Base-by-base conservation (phyloP, 2,329 filamentous ascomycete species). In the Davidsoniella neocaledoniae region DNA sequence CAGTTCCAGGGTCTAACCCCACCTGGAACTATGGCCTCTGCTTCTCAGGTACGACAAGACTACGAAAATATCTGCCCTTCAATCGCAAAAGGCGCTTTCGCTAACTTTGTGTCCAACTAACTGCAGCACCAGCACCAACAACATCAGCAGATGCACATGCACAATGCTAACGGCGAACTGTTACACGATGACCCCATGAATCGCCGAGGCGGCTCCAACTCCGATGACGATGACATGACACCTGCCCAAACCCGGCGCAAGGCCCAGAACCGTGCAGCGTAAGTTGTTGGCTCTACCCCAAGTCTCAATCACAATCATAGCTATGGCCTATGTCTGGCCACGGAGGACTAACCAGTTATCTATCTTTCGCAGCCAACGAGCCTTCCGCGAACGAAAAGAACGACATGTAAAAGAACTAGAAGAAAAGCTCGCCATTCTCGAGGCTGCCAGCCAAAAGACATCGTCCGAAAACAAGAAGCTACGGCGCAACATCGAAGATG, bases 301-400 rank as follows among this genome's bases (percentile, higher is more conserved):
- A 14, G 33, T 43, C 25, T 55, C 59, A 53, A 60, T 55, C 49
- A 33, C 10, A 3, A 38, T 12, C 29, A 33, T 33, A 33, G 8
- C 12, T 9, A 1, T 9, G 8, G 29, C 29, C 29, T 12, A 33
- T 33, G 29, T 33, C 8, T 33, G 29, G 5, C 21, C 29, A 33
- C 12, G 29, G 8, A 46, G 10, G 21, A 7, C 44, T 21, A 26
- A 43, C 23, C n/a, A 53, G 23, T 23, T 23, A 9, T 29, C 21
- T 36, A 17, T 43, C 29, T 25, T n/a, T 16, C 36, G 25, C 55
- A 95, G 90, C 44, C 91, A 96, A 72, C 82, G 90, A 58, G 90
- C 91, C 29, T 96, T 96, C 64, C 86, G 90, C 54, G 90, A 96
- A 65, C 82, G 90, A 57, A 96, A 96, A 65, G 90, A 96, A 63